phyloP scores from a whole-genome alignment of 208 protist species.

The Polymyxa betae region DNA sequence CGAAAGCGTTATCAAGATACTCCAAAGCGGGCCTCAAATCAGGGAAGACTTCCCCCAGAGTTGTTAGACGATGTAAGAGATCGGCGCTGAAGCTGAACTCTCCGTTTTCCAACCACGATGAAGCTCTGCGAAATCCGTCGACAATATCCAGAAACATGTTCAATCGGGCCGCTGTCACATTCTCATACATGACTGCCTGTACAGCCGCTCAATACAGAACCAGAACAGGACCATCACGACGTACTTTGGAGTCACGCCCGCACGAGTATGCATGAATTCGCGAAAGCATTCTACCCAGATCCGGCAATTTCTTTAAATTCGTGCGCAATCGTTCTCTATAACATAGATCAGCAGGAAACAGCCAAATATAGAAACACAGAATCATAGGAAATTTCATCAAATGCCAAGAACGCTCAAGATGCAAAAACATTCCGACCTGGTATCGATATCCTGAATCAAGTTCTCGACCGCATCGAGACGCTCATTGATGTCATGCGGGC shows the following conservation, averaged over 20 bases:
- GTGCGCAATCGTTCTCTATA: background rate
- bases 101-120: constrained; percentile 35
- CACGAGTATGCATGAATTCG: constrained; percentile 52
- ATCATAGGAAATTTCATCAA: constrained; percentile 2
- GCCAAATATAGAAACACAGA: too few species aligned
- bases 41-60: constrained; percentile 34
- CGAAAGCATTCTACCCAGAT: constrained; percentile 55
- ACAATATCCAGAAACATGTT: constrained; percentile 43
- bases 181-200: constrained; percentile 56
- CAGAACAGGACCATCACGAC: background rate
- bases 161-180: constrained; percentile 48
- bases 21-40: constrained; percentile 10
- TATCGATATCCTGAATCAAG: constrained; percentile 35
- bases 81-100: constrained; percentile 17
- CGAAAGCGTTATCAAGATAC: constrained; percentile 45
- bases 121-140: constrained; percentile 36
- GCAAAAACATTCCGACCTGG: background rate
- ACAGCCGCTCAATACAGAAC: background rate
- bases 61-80: background rate
- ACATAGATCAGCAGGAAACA: too few species aligned
- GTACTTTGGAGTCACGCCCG: background rate
- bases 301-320: constrained; percentile 26
- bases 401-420: background rate
- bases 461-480: constrained; percentile 56
- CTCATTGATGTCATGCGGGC: constrained; percentile 37